phyloP scores from a whole-genome alignment of 2,329 filamentous ascomycete species.

The Epichloe brachyelytri region DNA sequence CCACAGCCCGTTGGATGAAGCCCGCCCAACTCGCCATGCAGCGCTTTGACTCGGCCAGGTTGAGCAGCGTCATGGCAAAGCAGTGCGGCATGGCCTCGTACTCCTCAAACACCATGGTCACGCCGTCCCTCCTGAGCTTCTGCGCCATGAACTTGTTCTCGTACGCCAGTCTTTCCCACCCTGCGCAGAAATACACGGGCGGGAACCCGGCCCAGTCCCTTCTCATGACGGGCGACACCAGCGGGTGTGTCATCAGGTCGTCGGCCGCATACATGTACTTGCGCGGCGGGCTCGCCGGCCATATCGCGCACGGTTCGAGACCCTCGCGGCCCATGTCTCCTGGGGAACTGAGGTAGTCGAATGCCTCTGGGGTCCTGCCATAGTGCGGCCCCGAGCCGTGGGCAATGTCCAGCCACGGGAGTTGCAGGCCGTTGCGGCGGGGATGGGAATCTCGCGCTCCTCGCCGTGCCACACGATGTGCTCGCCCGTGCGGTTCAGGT shows the following conservation, averaged over 20 bases:
- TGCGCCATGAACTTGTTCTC: slow-evolving; percentile 50
- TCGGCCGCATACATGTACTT: slow-evolving; percentile 42
- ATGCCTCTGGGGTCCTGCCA: slow-evolving; percentile 14
- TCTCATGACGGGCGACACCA: slow-evolving; percentile 50
- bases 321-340: slow-evolving; percentile 15
- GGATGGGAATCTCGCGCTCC: slow-evolving; percentile 46
- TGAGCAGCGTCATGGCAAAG: slow-evolving; percentile 47
- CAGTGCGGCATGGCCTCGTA: slow-evolving; percentile 74
- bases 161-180: slow-evolving; percentile 60
- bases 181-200: slow-evolving; percentile 55
- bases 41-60: slow-evolving; percentile 29
- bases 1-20: slow-evolving; percentile 37
- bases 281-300: slow-evolving; percentile 44
- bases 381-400: slow-evolving; percentile 31
- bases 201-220: slow-evolving; percentile 47
- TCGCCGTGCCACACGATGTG: slow-evolving; percentile 48
- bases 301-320: slow-evolving; percentile 34
- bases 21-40: slow-evolving; percentile 42
- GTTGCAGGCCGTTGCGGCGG: slow-evolving; percentile 48
- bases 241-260: slow-evolving; percentile 46
- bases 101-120: slow-evolving; percentile 52
- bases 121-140: slow-evolving; percentile 42
- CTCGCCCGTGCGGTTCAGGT: slow-evolving; percentile 36
- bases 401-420: slow-evolving; percentile 64
- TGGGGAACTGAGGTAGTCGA: slow-evolving; percentile 38